These are phyloP conservation scores for Ceratocystis alfenasii DNA, from an alignment of 2,329 filamentous ascomycete species.

Conservation along the genomic window DNA sequence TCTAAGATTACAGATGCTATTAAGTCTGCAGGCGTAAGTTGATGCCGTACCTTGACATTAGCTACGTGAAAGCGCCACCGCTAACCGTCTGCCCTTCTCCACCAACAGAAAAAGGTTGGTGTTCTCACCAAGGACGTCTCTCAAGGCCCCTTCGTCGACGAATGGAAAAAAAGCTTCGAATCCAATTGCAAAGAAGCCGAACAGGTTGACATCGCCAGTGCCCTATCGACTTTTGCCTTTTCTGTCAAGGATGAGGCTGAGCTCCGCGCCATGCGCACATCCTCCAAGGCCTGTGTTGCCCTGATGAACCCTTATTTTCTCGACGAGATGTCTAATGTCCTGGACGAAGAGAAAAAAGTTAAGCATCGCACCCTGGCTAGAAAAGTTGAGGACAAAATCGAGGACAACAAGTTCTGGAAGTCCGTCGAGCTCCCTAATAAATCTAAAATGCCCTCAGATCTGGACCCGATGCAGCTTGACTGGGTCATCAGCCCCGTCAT, in stretches of 20 bases:
- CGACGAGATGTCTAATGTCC: conserved; percentile 91
- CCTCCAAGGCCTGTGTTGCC: conserved; percentile 84
- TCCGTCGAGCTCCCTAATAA: conserved; percentile 56
- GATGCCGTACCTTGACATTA: background rate
- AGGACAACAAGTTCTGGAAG: conserved; percentile 89
- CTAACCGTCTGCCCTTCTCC: conserved; percentile 18
- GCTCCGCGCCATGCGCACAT: conserved; percentile 83
- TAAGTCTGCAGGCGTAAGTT: conserved; percentile 69
- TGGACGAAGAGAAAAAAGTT: conserved; percentile 95
- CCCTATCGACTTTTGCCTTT: conserved; percentile 72
- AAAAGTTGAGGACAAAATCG: conserved; percentile 81
- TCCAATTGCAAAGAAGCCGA: conserved; percentile 75
- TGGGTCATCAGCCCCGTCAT: conserved; percentile 87
- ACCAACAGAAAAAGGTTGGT: conserved; percentile 69
- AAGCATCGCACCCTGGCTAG: conserved; percentile 77
- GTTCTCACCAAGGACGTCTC: conserved; percentile 74
- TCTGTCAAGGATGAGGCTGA: conserved; percentile 92
- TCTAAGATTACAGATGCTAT: conserved; percentile 73
- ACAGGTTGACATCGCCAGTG: conserved; percentile 72
- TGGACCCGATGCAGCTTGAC: conserved; percentile 79
- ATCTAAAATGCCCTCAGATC: conserved; percentile 69
- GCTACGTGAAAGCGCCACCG: background rate
- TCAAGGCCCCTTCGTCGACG: conserved; percentile 79
- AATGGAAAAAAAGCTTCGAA: conserved; percentile 79
- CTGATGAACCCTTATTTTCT: conserved; percentile 95